These are phyloP conservation scores for Balakata baccata DNA, from an alignment of 345 rosid genomes.

Conservation along the genomic window DNA sequence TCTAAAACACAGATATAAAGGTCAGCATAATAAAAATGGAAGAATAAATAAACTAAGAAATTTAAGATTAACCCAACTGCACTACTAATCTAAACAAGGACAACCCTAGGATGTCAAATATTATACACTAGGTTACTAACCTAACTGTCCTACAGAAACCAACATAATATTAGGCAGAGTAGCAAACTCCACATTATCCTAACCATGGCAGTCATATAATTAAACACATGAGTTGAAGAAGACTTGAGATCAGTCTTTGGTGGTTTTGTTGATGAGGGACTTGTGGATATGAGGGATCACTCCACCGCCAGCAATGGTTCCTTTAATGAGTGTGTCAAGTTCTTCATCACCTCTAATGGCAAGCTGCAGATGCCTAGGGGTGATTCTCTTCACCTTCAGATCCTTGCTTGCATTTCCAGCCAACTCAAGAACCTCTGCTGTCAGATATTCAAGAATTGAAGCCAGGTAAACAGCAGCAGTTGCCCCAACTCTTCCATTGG, in stretches of 20 bases:
- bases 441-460: conserved; percentile 34
- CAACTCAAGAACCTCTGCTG: conserved; percentile 36
- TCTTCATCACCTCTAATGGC: conserved; percentile 63
- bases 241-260: conserved; percentile 39
- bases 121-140: conserved; percentile 19
- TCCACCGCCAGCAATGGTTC: conserved; percentile 61
- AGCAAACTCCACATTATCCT: conserved; percentile 9
- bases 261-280: conserved; percentile 77
- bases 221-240: not conserved
- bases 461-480: conserved; percentile 37
- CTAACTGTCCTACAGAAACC: conserved; percentile 7
- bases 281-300: conserved; percentile 95
- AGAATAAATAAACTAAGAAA: not conserved
- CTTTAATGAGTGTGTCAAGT: conserved; percentile 47
- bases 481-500: conserved; percentile 36
- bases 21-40: not conserved
- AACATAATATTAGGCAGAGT: conserved; percentile 8
- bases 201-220: conserved; percentile 13
- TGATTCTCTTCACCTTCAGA: conserved; percentile 37
- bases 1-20: not conserved
- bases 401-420: conserved; percentile 40
- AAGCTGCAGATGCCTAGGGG: conserved; percentile 59
- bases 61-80: not conserved
- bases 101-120: conserved; percentile 25
- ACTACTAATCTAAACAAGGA: not conserved